Evolutionary conservation across 2,329 filamentous ascomycete species (phyloP), one percentile per base, ranked within the genome.

Genomic region (Chaetomium olivaceum): DNA sequence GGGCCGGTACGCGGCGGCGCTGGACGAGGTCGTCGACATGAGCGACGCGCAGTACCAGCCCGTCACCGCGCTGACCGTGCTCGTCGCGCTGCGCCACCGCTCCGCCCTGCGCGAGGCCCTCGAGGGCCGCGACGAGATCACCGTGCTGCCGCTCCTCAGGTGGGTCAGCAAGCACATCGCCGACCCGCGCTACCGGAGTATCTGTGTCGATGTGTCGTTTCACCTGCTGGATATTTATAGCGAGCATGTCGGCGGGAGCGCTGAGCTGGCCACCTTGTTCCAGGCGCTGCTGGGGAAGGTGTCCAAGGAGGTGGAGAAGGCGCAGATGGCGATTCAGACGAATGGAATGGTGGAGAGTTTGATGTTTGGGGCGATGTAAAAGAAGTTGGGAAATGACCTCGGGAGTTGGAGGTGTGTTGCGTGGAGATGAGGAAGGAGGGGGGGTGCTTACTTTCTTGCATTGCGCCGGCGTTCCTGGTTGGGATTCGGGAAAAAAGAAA

Each of bases 161-260:
- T 98, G 93, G 93, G 84, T 94, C 11, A 87, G 88, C 76, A 89
- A 86, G 71, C 87, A 94, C 77, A 90, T 99, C 71, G 84, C 88
- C 48, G 90, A 97, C 75, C 92, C 94, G 39, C 87, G 91, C 63
- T 91, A 95, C 76, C 88, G 95, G 57, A 85, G 85, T 67, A 80
- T 97, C 39, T 93, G 91, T 73, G 90, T 93, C 27, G 94, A 98
- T 77, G 87, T 95, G 25, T 89, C 90, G 19, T 85, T 96, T 73
- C 84, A 93, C 66, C 81, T 98, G 43, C 81, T 98, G 23, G 94
- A 99, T 74, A 81, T 98, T 46, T 99, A 98, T 76, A 88, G 90
- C 33, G 89, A 91, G 75, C 90, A 92, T 71, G 83, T 93, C 27
- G 91, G 87, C 2, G 87, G 88, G 58, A 93, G 90, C 43, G 83